Evolutionary conservation across 768 basidiomycete genomes (phyloP).

Genomic region (Russula lepida): DNA sequence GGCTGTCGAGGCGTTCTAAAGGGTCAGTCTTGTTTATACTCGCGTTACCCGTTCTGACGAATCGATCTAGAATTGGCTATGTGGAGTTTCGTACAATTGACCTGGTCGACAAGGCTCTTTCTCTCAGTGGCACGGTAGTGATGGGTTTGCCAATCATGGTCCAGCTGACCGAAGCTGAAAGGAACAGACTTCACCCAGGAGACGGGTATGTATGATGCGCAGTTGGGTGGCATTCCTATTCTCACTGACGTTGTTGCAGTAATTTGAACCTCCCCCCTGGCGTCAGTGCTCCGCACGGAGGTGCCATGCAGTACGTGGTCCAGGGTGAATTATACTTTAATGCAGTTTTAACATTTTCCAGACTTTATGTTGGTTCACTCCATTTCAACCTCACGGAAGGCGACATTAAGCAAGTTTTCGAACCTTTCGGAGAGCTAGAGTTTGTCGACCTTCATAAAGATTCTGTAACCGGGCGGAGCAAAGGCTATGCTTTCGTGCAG

Average conservation of each 20-base stretch:
- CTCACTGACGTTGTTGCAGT: slow-evolving; percentile 29
- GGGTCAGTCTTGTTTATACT: slow-evolving; percentile 50
- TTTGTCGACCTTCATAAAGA: slow-evolving; percentile 98
- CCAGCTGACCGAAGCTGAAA: slow-evolving; percentile 93
- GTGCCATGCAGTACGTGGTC: slow-evolving; percentile 68
- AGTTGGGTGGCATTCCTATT: slow-evolving; percentile 10
- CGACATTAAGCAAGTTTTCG: slow-evolving; percentile 98
- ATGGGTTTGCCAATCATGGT: slow-evolving; percentile 98
- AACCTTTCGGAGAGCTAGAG: slow-evolving; percentile 96
- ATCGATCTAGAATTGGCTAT: slow-evolving; percentile 67
- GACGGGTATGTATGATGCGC: slow-evolving; percentile 53
- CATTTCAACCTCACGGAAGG: slow-evolving; percentile 96
- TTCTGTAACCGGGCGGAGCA: slow-evolving; percentile 89
- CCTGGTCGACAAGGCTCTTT: slow-evolving; percentile 83
- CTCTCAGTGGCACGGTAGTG: slow-evolving; percentile 87
- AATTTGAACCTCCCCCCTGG: slow-evolving; percentile 81
- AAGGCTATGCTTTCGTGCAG: slow-evolving; percentile 98
- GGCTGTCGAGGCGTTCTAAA: slow-evolving; percentile 93
- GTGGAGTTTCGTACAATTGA: slow-evolving; percentile 93
- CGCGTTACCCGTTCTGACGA: not conserved
- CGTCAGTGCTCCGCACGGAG: slow-evolving; percentile 60
- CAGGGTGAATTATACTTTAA: slow-evolving; percentile 22
- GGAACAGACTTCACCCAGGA: slow-evolving; percentile 82
- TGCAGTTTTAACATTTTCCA: slow-evolving; percentile 26
- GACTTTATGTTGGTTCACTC: slow-evolving; percentile 93